Conservation (phyloP, 2,329 filamentous ascomycete species). For the Aspergillus novoparasiticus region DNA sequence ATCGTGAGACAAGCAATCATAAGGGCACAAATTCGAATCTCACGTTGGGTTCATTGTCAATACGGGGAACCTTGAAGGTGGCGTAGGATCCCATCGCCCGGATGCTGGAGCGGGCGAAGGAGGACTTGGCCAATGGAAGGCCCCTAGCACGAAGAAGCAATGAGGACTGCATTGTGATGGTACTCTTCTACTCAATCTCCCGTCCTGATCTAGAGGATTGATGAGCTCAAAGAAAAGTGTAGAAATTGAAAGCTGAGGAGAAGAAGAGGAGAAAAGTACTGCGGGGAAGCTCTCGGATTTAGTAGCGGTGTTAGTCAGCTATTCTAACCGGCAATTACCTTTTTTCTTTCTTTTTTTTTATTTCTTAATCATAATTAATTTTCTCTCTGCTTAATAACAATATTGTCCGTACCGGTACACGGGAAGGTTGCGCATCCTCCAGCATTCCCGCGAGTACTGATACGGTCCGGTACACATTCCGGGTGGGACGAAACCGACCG, state of each 20-base stretch:
- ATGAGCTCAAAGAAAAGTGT: not conserved
- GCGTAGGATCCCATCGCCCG: slow-evolving; percentile 63
- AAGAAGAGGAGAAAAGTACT: slow-evolving; percentile 17
- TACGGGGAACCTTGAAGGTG: slow-evolving; percentile 81
- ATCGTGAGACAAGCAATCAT: not conserved
- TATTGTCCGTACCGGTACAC: not conserved
- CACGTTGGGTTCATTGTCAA: slow-evolving; percentile 95
- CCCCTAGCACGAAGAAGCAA: slow-evolving; percentile 30
- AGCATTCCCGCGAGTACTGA: not conserved
- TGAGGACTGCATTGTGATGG: slow-evolving; percentile 32
- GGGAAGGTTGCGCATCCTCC: not conserved
- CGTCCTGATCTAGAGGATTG: not conserved
- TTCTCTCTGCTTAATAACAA: not conserved
- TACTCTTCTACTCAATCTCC: slow-evolving; percentile 13
- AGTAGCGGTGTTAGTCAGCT: slow-evolving; percentile 13
- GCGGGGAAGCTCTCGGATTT: slow-evolving; percentile 31
- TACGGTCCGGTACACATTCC: slow-evolving; percentile 20
- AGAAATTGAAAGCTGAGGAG: slow-evolving; percentile 6
- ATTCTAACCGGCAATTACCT: not conserved
- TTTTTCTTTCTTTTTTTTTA: not conserved
- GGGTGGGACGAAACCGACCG: slow-evolving; percentile 21
- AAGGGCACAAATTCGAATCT: slow-evolving; percentile 40
- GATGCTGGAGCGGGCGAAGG: slow-evolving; percentile 22
- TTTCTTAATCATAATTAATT: not conserved
- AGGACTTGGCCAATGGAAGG: slow-evolving; percentile 26